A percentile compares a stretch with the other conserved stretches of the same genome.
These are phyloP conservation scores for Jimgerdemannia flammicorona DNA, from an alignment of 192 early-diverging fungal species.

Conservation along the genomic window DNA sequence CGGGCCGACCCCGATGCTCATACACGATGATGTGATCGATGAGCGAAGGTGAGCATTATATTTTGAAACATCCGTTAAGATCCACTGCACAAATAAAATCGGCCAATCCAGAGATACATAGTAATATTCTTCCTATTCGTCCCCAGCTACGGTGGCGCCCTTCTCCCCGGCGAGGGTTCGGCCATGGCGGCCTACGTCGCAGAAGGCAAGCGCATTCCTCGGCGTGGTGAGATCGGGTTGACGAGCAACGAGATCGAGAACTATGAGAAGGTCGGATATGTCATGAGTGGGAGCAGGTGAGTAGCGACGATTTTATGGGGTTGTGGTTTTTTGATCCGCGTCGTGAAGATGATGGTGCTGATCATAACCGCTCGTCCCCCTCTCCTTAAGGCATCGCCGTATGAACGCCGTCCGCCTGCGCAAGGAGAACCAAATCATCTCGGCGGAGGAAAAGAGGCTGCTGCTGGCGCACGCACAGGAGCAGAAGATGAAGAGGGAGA, in stretches of 20 bases:
- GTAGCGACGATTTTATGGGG: background rate
- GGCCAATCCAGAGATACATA: too few species aligned
- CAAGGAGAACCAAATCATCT: conserved; percentile 97
- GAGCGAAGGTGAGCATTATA: conserved; percentile 47
- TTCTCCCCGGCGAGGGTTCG: conserved; percentile 87
- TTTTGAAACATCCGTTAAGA: too few species aligned
- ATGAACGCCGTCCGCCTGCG: conserved; percentile 96
- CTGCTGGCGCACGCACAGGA: conserved; percentile 86
- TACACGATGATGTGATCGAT: conserved; percentile 54
- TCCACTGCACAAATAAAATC: too few species aligned
- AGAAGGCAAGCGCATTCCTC: conserved; percentile 91
- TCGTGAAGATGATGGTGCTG: background rate
- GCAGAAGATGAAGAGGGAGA: conserved; percentile 85
- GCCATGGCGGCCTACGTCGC: conserved; percentile 90
- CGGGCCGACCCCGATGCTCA: conserved; percentile 61
- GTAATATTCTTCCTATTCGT: conserved; percentile 5
- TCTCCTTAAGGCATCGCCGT: conserved; percentile 66
- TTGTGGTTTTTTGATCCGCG: background rate
- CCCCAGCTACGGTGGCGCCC: conserved; percentile 68
- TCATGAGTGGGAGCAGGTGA: conserved; percentile 92
- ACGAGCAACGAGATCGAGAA: conserved; percentile 78
- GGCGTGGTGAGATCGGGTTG: conserved; percentile 95
- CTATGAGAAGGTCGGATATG: conserved; percentile 86
- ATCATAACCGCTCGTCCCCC: too few species aligned
- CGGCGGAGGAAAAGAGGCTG: conserved; percentile 89